Conservation (phyloP, 257 asterid genomes). For the Solanum stenotomum region DNA sequence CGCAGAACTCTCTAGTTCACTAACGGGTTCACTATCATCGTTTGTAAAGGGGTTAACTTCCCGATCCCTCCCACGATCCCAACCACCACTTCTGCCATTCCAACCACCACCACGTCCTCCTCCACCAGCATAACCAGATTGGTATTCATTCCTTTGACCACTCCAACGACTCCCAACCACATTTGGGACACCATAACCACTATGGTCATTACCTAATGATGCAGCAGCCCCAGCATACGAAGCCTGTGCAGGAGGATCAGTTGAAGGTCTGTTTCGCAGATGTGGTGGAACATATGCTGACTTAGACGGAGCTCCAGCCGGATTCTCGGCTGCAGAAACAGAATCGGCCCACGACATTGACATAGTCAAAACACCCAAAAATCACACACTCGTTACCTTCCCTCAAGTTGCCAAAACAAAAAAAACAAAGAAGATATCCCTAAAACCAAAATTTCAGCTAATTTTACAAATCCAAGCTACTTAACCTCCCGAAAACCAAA, state of each 20-base stretch:
- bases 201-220: conserved; percentile 21
- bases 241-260: conserved; percentile 25
- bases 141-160: conserved; percentile 18
- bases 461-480: background rate
- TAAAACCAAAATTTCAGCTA: background rate
- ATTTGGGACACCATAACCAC: conserved; percentile 22
- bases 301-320: conserved; percentile 15
- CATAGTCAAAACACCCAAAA: conserved; percentile 7
- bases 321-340: conserved; percentile 9
- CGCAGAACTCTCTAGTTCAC: conserved; percentile 26
- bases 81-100: conserved; percentile 26
- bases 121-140: conserved; percentile 6
- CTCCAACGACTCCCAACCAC: conserved; percentile 25
- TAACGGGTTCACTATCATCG: conserved; percentile 13
- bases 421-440: background rate
- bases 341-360: conserved; percentile 28
- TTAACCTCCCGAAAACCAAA: background rate
- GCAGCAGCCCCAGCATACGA: conserved; percentile 20
- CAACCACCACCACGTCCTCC: conserved; percentile 32
- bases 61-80: conserved; percentile 28
- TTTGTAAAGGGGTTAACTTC: conserved; percentile 34
- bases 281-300: conserved; percentile 36
- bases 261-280: conserved; percentile 32
- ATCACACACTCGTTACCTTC: background rate
- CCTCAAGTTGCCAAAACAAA: background rate